phyloP scores from a whole-genome alignment of 345 rosid genomes.

The Rhodomyrtus tomentosa region DNA sequence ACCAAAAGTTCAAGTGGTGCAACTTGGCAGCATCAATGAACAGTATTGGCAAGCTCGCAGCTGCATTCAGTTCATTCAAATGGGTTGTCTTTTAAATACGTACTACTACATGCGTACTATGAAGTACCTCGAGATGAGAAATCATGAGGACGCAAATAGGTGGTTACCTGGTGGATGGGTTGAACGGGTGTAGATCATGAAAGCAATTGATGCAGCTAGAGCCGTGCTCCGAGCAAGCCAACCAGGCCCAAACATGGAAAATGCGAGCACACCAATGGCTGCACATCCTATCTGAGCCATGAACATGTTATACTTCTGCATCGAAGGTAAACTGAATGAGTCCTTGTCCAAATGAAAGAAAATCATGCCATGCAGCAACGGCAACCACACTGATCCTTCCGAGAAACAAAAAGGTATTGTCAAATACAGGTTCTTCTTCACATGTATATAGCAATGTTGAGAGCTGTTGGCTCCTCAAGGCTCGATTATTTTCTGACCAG shows the following conservation, averaged over 20 bases:
- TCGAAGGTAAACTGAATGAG: background rate
- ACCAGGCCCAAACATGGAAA: slow-evolving; percentile 60
- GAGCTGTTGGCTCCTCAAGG: background rate
- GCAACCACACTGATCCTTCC: background rate
- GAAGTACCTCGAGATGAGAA: background rate
- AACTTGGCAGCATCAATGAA: slow-evolving; percentile 84
- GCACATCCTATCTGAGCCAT: slow-evolving; percentile 91
- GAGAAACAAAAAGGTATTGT: background rate
- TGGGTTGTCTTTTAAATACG: background rate
- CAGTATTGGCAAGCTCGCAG: slow-evolving; percentile 86
- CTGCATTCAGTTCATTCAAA: slow-evolving; percentile 15
- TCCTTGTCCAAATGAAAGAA: background rate
- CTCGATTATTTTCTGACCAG: background rate
- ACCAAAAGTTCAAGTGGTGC: slow-evolving; percentile 64
- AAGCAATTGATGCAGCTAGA: slow-evolving; percentile 74
- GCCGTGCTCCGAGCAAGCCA: slow-evolving; percentile 81
- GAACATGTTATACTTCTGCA: slow-evolving; percentile 95
- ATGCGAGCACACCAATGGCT: slow-evolving; percentile 76
- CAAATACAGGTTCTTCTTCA: background rate
- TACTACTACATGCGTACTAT: background rate
- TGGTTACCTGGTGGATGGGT: slow-evolving; percentile 78
- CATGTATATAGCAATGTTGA: background rate
- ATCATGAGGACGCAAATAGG: background rate
- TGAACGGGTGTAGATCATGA: slow-evolving; percentile 63
- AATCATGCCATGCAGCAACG: background rate